Evolutionary conservation across 2,329 filamentous ascomycete genomes (phyloP), one percentile per base, ranked within the genome.

Genomic region (Pseudocercospora eumusae): DNA sequence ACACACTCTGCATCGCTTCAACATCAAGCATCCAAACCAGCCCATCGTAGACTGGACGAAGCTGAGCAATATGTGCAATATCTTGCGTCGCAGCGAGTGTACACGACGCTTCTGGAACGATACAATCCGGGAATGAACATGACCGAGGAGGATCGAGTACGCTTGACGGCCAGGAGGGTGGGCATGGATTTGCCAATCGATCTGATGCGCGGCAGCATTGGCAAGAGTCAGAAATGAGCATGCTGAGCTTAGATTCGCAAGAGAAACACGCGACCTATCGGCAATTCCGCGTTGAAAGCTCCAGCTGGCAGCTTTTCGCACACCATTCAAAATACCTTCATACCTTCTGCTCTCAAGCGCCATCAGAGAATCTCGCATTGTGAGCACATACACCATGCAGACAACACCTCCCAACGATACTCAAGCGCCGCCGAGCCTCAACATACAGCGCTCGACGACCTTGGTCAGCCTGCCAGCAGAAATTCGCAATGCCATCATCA

Each of bases 41-140:
- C 63, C 58, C 74, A 72, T 67, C 71, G 67, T 70, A 71, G 64
- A 64, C 54, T 68, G 55, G 73, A 78, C n/a, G 77, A 91, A 68
- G 88, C 86, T n/a, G 86, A 91, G 66, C 92, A 98, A 76, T 86
- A 92, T 68, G 78, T 92, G 25, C 84, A 86, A 61, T 98, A 96
- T 75, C 83, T 95, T 20, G 86, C 86, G 69, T 88, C 93, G n/a
- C 95, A 99, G 80, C 83, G 93, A 57, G 85, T 86, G 74, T 97
- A 98, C 75, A 84, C 86, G 25, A 88, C 86, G 15, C 79, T 98
- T 47, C 76, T 98, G 40, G 93, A 97, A 78, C 84, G 93, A 70
- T 98, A 99, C 78, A 98, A 98, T 76, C 92, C 92, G 0, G 92
- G 93, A 18, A 91, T 96, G 86, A 85, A 86, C 68, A 91, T 96